A percentile compares a stretch with the other conserved stretches of the same genome.
phyloP scores from a whole-genome alignment of 2,329 filamentous ascomycete species.

The Pyrenophora graminea region DNA sequence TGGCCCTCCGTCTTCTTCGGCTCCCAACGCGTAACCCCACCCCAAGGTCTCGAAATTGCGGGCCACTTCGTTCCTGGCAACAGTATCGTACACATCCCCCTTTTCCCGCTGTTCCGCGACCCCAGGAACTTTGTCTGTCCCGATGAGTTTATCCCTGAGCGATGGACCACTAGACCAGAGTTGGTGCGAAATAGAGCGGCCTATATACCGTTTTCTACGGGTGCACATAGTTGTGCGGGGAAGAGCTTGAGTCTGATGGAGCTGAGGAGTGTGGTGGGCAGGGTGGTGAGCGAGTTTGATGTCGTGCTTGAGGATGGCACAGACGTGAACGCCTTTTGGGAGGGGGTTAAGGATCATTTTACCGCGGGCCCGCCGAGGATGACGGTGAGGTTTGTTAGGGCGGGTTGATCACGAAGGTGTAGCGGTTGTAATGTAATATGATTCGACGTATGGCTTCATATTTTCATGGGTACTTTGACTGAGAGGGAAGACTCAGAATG shows the following conservation, averaged over 20 bases:
- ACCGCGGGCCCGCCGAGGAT: conserved; percentile 28
- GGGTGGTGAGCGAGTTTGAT: conserved; percentile 64
- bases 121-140: conserved; percentile 25
- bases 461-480: no score
- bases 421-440: not conserved
- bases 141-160: conserved; percentile 32
- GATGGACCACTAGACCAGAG: conserved; percentile 26
- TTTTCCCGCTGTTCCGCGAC: conserved; percentile 24
- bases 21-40: conserved; percentile 35
- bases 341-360: conserved; percentile 29
- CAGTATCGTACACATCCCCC: conserved; percentile 29
- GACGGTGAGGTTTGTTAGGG: conserved; percentile 19
- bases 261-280: conserved; percentile 63
- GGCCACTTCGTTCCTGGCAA: conserved; percentile 34
- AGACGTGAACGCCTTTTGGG: conserved; percentile 20
- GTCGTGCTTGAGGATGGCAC: conserved; percentile 26
- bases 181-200: conserved; percentile 49
- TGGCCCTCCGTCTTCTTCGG: conserved; percentile 33
- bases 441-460: not conserved
- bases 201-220: conserved; percentile 72
- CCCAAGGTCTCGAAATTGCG: conserved; percentile 31
- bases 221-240: conserved; percentile 69
- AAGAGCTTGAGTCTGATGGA: conserved; percentile 68
- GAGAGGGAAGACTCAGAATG: no score
- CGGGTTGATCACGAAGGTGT: not conserved